Percentiles rank a stretch among this genome's conserved stretches.
Evolutionary conservation across 2,329 filamentous ascomycete species (phyloP).

Genomic region (Colletotrichum godetiae): DNA sequence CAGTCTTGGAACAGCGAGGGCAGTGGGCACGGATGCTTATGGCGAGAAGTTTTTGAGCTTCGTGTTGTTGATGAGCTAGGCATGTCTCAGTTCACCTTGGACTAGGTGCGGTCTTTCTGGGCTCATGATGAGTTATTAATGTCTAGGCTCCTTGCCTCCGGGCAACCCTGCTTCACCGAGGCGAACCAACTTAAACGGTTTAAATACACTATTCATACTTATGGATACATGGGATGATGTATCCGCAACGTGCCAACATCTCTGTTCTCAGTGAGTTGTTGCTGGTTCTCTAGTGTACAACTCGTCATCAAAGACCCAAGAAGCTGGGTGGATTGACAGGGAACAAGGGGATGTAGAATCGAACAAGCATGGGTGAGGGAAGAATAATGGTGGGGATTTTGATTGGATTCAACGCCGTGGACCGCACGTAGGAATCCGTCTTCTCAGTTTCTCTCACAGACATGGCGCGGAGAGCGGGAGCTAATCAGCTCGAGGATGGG

Average conservation of each 20-base stretch:
- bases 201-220: neutral
- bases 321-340: neutral
- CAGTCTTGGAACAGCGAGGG: neutral
- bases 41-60: neutral
- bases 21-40: neutral
- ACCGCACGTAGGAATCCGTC: no score
- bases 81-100: neutral
- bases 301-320: neutral
- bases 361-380: neutral
- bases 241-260: neutral
- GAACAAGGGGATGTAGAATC: neutral
- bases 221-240: neutral
- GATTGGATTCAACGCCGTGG: neutral
- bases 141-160: neutral
- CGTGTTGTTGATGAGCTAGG: neutral
- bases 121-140: neutral
- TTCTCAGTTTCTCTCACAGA: neutral
- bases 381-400: neutral
- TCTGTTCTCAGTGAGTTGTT: neutral
- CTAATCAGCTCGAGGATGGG: neutral
- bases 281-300: neutral
- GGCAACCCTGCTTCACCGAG: neutral
- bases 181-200: neutral
- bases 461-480: neutral
- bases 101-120: neutral